These are phyloP conservation scores for Crassisporium funariophilum DNA, from an alignment of 768 basidiomycete species.

Conservation along the genomic window DNA sequence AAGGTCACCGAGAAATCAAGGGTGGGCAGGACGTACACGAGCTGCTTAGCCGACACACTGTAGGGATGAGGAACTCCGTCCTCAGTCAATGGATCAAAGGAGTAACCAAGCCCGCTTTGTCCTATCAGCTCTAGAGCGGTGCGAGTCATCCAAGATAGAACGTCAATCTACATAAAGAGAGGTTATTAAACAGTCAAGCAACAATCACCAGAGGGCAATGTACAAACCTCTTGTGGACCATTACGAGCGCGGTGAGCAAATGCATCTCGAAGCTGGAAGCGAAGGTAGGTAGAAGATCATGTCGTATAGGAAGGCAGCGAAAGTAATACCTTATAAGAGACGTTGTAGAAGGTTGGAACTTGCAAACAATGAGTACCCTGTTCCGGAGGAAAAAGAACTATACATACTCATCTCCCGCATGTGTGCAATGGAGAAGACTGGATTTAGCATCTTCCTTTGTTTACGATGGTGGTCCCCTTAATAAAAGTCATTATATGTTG, in stretches of 20 bases:
- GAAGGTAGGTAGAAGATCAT: not conserved
- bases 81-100: conserved; percentile 39
- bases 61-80: conserved; percentile 32
- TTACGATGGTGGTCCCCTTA: conserved; percentile 45
- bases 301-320: not conserved
- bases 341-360: conserved; percentile 41
- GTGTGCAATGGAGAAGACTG: conserved; percentile 37
- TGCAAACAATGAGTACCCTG: not conserved
- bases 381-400: not conserved
- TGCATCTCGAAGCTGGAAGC: conserved; percentile 26
- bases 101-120: conserved; percentile 45
- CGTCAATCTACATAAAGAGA: conserved; percentile 26
- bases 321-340: conserved; percentile 29
- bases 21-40: conserved; percentile 25
- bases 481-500: not conserved
- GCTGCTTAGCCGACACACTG: conserved; percentile 26
- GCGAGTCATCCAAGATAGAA: conserved; percentile 39
- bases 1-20: not conserved
- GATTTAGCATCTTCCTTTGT: conserved; percentile 41
- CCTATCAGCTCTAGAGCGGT: conserved; percentile 51
- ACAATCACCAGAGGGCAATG: no score
- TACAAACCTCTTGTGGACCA: conserved; percentile 31
- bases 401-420: conserved; percentile 38
- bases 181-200: not conserved
- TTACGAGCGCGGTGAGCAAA: conserved; percentile 24